Conservation (phyloP, 495 filamentous ascomycete genomes). For the Talaromyces trachyspermus region DNA sequence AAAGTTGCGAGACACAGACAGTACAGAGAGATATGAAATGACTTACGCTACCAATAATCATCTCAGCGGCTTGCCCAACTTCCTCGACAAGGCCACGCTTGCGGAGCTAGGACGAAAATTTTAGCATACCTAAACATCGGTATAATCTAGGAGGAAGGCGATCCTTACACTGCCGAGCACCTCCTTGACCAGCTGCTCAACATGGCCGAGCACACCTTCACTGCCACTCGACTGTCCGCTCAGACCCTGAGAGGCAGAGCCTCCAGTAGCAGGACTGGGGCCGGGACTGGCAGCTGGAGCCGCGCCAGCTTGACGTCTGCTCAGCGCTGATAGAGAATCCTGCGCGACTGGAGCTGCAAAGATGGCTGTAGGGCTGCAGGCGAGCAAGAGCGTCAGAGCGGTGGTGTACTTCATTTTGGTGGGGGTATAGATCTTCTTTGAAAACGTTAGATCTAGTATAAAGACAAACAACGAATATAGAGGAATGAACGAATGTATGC, state of each 20-base stretch:
- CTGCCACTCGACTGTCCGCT: not conserved
- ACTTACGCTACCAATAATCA: constrained; percentile 3
- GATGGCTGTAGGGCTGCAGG: constrained; percentile 25
- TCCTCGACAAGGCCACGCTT: constrained; percentile 9
- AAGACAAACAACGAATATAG: too few relatives aligned
- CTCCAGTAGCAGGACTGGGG: not conserved
- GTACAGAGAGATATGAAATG: not conserved
- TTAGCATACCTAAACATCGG: constrained; percentile 1
- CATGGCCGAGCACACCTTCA: constrained; percentile 6
- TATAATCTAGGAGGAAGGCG: not conserved
- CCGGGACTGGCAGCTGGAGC: not conserved
- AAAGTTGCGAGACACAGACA: too few relatives aligned
- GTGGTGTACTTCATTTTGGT: constrained; percentile 25
- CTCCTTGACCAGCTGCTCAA: constrained; percentile 5
- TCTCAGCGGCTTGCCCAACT: not conserved
- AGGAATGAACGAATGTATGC: constrained; percentile 14
- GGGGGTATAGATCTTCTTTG: too few relatives aligned
- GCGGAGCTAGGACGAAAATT: constrained; percentile 9
- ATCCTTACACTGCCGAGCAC: not conserved
- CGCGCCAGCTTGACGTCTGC: not conserved
- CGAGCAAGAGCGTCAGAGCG: constrained; percentile 29
- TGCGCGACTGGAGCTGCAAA: constrained; percentile 23
- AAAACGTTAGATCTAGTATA: too few relatives aligned
- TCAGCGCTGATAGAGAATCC: not conserved
- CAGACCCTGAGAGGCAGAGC: not conserved